These are phyloP conservation scores for Ascochyta clinopodiicola DNA, from an alignment of 2,329 filamentous ascomycete genomes.

Conservation along the genomic window DNA sequence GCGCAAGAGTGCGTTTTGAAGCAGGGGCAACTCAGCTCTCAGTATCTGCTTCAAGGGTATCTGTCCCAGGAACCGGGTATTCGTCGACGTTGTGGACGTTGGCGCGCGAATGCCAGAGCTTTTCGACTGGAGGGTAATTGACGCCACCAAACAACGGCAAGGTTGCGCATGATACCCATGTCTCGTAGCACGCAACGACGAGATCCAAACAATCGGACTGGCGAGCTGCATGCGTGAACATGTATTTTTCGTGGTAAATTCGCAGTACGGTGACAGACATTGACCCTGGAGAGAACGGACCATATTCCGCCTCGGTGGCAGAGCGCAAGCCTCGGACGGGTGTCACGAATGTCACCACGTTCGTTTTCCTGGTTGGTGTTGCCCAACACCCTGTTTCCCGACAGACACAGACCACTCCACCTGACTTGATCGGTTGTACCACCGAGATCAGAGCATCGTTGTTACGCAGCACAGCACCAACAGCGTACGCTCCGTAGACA, in stretches of 20 bases:
- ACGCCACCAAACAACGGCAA: not conserved
- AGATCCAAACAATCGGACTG: not conserved
- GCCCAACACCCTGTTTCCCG: slow-evolving; percentile 19
- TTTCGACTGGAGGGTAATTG: slow-evolving; percentile 6
- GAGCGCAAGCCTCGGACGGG: slow-evolving; percentile 22
- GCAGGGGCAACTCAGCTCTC: slow-evolving; percentile 4
- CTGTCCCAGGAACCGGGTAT: slow-evolving; percentile 13
- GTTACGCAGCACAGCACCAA: slow-evolving; percentile 10
- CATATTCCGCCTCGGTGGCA: slow-evolving; percentile 21
- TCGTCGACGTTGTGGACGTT: slow-evolving; percentile 6
- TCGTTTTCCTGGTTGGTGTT: slow-evolving; percentile 28
- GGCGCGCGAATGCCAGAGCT: not conserved
- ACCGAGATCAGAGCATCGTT: slow-evolving; percentile 6
- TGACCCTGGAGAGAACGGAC: not conserved
- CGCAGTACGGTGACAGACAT: not conserved
- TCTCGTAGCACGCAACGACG: not conserved
- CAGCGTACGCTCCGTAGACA: not conserved
- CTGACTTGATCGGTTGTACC: slow-evolving; percentile 16
- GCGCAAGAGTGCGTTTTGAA: slow-evolving; percentile 3
- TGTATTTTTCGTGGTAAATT: not conserved
- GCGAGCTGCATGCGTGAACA: slow-evolving; percentile 11
- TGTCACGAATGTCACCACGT: slow-evolving; percentile 37
- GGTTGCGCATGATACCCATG: slow-evolving; percentile 7
- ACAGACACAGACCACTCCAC: slow-evolving; percentile 13
- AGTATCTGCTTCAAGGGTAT: slow-evolving; percentile 2